phyloP scores from a whole-genome alignment of 2,329 filamentous ascomycete species.

The Ceratocystis variospora region DNA sequence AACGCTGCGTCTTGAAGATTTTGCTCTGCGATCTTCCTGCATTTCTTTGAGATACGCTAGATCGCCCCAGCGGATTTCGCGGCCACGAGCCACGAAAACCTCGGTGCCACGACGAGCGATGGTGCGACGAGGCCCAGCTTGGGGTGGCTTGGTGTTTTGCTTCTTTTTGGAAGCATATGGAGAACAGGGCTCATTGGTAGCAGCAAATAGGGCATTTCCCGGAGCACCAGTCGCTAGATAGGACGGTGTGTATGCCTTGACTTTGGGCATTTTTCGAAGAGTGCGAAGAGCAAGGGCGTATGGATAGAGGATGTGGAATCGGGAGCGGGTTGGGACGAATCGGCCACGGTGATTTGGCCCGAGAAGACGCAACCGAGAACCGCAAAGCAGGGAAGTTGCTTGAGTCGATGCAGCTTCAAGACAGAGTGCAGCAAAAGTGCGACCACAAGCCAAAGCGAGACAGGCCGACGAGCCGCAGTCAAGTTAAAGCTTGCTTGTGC shows the following conservation, averaged over 20 bases:
- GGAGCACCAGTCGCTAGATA: slow-evolving; percentile 72
- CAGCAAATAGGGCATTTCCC: slow-evolving; percentile 63
- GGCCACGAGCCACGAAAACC: slow-evolving; percentile 75
- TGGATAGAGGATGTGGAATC: neutral
- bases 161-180: slow-evolving; percentile 29
- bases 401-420: neutral
- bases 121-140: slow-evolving; percentile 43
- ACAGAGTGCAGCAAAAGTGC: neutral
- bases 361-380: too few relatives aligned
- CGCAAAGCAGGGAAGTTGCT: neutral
- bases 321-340: neutral
- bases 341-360: too few relatives aligned
- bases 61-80: slow-evolving; percentile 85
- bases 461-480: neutral
- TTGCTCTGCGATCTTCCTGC: slow-evolving; percentile 22
- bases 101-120: slow-evolving; percentile 75
- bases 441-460: neutral
- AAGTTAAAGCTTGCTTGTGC: neutral
- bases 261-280: slow-evolving; percentile 57
- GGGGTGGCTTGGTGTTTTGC: slow-evolving; percentile 27
- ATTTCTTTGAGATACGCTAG: slow-evolving; percentile 62
- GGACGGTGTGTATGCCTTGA: slow-evolving; percentile 69
- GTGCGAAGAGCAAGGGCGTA: neutral
- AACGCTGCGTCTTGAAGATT: slow-evolving; percentile 13
- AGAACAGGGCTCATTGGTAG: slow-evolving; percentile 30